Evolutionary conservation across 371 early-diverging fungal genomes (phyloP).

Genomic region (Mucor irregularis): DNA sequence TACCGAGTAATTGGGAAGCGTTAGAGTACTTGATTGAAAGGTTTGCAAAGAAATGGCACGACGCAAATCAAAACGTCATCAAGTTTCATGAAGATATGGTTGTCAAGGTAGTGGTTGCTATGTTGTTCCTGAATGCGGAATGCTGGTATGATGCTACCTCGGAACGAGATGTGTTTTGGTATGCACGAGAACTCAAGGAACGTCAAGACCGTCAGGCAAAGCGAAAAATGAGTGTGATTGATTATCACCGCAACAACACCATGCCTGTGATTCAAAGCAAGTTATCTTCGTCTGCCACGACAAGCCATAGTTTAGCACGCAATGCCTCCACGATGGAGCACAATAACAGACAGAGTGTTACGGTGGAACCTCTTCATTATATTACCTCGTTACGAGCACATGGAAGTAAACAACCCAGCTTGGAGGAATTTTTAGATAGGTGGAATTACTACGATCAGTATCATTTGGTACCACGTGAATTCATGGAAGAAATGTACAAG

Average conservation of each 20-base stretch:
- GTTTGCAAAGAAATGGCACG: slow-evolving; percentile 80
- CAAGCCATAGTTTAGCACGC: too few relatives aligned
- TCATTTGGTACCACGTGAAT: slow-evolving; percentile 42
- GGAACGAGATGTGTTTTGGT: slow-evolving; percentile 51
- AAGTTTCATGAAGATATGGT: slow-evolving; percentile 64
- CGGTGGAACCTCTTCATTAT: slow-evolving; percentile 45
- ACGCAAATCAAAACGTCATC: slow-evolving; percentile 58
- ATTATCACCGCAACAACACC: slow-evolving; percentile 15
- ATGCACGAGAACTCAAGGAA: slow-evolving; percentile 44
- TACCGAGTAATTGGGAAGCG: slow-evolving; percentile 73
- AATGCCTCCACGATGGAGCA: too few relatives aligned
- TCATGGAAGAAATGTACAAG: slow-evolving; percentile 53
- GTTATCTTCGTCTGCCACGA: slow-evolving; percentile 6
- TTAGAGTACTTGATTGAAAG: slow-evolving; percentile 81
- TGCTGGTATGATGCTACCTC: slow-evolving; percentile 72
- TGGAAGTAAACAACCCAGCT: slow-evolving; percentile 24
- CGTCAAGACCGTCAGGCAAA: slow-evolving; percentile 35
- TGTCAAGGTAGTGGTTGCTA: slow-evolving; percentile 78
- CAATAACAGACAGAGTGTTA: slow-evolving; percentile 27
- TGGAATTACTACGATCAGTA: slow-evolving; percentile 52
- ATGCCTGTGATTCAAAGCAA: not conserved
- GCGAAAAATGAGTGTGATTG: slow-evolving; percentile 35
- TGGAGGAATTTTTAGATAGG: slow-evolving; percentile 45
- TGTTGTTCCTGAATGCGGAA: slow-evolving; percentile 87
- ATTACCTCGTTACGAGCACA: slow-evolving; percentile 37